phyloP scores from a whole-genome alignment of 225 moss, liverwort and hornwort genomes.

The Pleurozium schreberi region DNA sequence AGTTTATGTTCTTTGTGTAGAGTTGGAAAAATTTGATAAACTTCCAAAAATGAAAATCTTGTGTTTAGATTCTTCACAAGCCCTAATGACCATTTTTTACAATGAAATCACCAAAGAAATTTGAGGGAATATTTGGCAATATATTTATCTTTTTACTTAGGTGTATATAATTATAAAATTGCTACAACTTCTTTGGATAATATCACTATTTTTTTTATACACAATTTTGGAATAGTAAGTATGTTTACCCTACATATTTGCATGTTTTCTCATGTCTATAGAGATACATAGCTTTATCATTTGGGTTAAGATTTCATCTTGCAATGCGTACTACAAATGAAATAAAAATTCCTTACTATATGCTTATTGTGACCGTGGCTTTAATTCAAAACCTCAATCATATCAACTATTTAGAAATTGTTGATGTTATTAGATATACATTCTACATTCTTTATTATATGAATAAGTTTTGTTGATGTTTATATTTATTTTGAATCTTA shows the following conservation, averaged over 20 bases:
- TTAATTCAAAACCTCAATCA: neutral
- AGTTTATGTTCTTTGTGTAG: neutral
- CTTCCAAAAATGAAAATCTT: neutral
- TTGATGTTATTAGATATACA: no score
- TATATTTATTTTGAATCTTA: neutral
- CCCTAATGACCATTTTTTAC: fast-evolving
- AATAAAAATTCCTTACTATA: neutral
- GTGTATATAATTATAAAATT: neutral
- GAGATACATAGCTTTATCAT: neutral
- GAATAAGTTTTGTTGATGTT: neutral
- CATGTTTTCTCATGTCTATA: neutral
- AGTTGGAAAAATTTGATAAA: neutral
- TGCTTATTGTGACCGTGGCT: fast-evolving
- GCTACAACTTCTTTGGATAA: fast-evolving
- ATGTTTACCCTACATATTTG: neutral
- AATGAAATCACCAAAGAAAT: neutral
- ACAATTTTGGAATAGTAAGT: neutral
- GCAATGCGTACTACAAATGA: neutral
- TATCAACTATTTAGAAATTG: neutral
- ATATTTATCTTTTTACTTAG: no score
- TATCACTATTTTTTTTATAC: neutral
- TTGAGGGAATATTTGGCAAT: neutral
- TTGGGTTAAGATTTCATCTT: no score
- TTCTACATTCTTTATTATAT: neutral
- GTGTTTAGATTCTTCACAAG: neutral